Conservation (phyloP, 2,329 filamentous ascomycete species). For the Mycogone perniciosa region DNA sequence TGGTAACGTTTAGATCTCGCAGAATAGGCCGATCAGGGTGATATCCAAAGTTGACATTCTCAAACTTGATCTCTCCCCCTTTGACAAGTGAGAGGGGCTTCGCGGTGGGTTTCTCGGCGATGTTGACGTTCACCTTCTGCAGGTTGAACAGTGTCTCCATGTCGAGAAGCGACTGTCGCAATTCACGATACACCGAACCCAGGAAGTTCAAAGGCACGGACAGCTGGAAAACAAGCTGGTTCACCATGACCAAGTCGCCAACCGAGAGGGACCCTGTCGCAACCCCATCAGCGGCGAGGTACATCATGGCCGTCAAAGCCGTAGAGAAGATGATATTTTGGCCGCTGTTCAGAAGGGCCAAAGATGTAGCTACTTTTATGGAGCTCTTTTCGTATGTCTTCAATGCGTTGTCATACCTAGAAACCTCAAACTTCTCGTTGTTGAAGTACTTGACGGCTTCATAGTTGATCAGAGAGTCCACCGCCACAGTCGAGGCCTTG, state of each 20-base stretch:
- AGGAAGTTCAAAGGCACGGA: conserved; percentile 96
- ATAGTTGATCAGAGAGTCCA: conserved; percentile 97
- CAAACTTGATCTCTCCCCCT: conserved; percentile 86
- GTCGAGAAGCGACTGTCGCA: conserved; percentile 88
- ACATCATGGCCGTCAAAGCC: conserved; percentile 96
- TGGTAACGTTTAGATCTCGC: conserved; percentile 75
- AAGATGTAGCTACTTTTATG: conserved; percentile 92
- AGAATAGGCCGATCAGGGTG: conserved; percentile 81
- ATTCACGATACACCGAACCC: conserved; percentile 93
- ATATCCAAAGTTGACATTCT: conserved; percentile 94
- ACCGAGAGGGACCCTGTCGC: conserved; percentile 76
- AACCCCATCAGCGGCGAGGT: conserved; percentile 85
- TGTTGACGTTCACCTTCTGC: conserved; percentile 88
- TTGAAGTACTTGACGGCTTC: conserved; percentile 99
- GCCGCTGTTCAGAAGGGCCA: conserved; percentile 87
- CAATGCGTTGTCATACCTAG: conserved; percentile 81
- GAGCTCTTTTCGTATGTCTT: conserved; percentile 85
- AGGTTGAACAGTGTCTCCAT: conserved; percentile 99
- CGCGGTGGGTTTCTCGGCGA: conserved; percentile 71
- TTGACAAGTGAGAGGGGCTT: conserved; percentile 63
- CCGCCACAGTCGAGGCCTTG: conserved; percentile 86
- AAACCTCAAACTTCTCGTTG: conserved; percentile 92
- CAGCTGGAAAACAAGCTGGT: conserved; percentile 96
- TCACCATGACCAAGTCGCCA: conserved; percentile 96
- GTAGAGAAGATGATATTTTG: conserved; percentile 97